Conservation (phyloP, 139 green algal species). For the Raphidocelis subcapitata region DNA sequence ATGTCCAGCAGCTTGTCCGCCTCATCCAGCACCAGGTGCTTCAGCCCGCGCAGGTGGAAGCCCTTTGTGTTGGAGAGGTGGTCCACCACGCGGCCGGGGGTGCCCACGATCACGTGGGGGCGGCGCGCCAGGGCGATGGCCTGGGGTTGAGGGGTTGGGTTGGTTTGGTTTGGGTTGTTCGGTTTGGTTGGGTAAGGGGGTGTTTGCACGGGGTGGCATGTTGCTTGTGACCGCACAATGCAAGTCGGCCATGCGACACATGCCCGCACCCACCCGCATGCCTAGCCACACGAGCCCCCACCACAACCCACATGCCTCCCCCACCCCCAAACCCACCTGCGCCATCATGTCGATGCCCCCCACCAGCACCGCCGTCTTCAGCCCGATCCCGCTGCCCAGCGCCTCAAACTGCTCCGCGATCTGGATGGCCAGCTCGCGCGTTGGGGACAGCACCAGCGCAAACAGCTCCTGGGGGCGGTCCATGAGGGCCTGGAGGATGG, state of each 20-base stretch:
- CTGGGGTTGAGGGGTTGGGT: neutral
- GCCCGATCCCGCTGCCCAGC: conserved; percentile 85
- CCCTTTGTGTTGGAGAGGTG: conserved; percentile 99
- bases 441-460: conserved; percentile 93
- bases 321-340: conserved; percentile 35
- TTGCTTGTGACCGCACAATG: too few relatives aligned
- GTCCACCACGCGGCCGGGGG: conserved; percentile 95
- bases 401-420: conserved; percentile 98
- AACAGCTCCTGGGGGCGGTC: conserved; percentile 90
- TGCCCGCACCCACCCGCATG: neutral
- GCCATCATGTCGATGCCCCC: conserved; percentile 99
- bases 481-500: conserved; percentile 93
- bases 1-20: conserved; percentile 99
- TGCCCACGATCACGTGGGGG: conserved; percentile 96
- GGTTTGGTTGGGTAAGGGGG: neutral
- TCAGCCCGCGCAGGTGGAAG: conserved; percentile 84
- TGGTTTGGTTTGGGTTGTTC: neutral
- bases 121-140: conserved; percentile 88
- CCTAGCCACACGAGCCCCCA: neutral
- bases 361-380: conserved; percentile 88
- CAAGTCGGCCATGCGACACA: neutral
- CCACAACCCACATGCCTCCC: neutral
- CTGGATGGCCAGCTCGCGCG: conserved; percentile 97
- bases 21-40: conserved; percentile 96
- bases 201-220: too few relatives aligned